Evolutionary conservation across 805 yeast genomes (phyloP).

Genomic region (Starmerella vaccinii): DNA sequence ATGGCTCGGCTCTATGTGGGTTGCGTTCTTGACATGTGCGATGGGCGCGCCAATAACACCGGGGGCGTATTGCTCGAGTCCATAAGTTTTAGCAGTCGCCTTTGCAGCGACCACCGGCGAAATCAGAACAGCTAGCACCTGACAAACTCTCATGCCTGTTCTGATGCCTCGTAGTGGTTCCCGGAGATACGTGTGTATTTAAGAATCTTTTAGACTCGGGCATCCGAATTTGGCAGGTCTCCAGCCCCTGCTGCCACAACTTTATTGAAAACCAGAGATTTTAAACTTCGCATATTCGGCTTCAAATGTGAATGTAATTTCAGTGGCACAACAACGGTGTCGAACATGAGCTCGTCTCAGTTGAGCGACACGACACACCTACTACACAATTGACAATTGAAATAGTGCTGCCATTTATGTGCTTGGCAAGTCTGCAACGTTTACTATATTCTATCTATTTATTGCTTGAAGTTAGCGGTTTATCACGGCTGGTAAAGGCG

Average conservation of each 20-base stretch:
- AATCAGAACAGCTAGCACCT: not conserved
- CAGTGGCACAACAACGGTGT: too few species aligned
- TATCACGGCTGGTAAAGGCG: too few species aligned
- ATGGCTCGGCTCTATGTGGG: not conserved
- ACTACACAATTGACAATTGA: too few species aligned
- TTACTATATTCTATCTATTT: too few species aligned
- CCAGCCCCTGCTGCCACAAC: constrained; percentile 4
- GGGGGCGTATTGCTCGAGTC: constrained; percentile 5
- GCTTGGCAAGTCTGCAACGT: too few species aligned
- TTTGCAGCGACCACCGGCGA: not conserved
- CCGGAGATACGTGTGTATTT: not conserved
- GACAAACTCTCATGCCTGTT: not conserved
- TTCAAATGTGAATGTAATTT: not conserved
- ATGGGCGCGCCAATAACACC: constrained; percentile 19
- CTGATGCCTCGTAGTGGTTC: not conserved
- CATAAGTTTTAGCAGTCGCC: not conserved
- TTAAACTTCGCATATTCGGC: not conserved
- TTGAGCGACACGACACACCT: too few species aligned
- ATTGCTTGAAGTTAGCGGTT: too few species aligned
- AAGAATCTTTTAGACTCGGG: not conserved
- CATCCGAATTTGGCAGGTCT: not conserved
- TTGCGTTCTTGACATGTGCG: constrained; percentile 8
- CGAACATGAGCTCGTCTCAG: too few species aligned
- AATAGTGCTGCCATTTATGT: too few species aligned
- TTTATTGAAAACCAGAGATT: not conserved